A percentile compares a stretch with the other conserved stretches of the same genome.
Evolutionary conservation across 495 filamentous ascomycete genomes (phyloP).

Genomic region (Talaromyces liani): DNA sequence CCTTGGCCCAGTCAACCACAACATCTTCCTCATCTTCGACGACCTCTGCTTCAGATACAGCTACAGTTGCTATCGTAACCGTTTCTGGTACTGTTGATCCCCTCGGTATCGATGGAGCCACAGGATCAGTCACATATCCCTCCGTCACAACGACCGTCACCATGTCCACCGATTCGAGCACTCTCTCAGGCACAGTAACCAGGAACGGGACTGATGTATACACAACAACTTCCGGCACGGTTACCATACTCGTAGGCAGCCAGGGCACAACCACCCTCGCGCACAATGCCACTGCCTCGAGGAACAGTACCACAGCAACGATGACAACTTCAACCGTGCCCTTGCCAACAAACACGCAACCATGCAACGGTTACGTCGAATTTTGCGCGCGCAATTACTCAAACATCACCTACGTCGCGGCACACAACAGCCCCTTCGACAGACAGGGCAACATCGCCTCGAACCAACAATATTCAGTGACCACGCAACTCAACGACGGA

Average conservation of each 20-base stretch:
- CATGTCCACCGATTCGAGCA: conserved; percentile 12
- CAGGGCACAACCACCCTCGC: conserved; percentile 23
- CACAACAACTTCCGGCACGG: conserved; percentile 23
- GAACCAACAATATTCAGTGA: conserved; percentile 68
- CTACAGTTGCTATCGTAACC: conserved; percentile 13
- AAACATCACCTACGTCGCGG: conserved; percentile 82
- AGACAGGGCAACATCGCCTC: conserved; percentile 58
- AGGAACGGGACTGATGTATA: conserved; percentile 25
- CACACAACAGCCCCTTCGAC: conserved; percentile 84
- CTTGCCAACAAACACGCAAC: conserved; percentile 54
- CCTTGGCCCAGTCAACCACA: background rate
- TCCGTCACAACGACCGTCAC: conserved; percentile 9
- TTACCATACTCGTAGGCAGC: conserved; percentile 34
- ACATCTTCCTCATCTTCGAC: conserved; percentile 5
- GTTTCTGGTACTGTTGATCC: background rate
- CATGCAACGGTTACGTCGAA: conserved; percentile 84
- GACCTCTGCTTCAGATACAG: conserved; percentile 14
- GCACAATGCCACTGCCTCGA: conserved; percentile 30
- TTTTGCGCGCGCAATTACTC: conserved; percentile 76
- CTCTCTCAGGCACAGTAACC: conserved; percentile 13
- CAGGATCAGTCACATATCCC: conserved; percentile 5
- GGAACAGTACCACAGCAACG: conserved; percentile 17
- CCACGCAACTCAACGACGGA: conserved; percentile 75
- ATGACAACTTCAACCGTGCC: conserved; percentile 29
- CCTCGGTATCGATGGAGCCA: background rate